Evolutionary conservation across 352 stramenopile genomes (phyloP), one percentile per base, ranked within the genome.

Genomic region (Globisporangium takayamanum): DNA sequence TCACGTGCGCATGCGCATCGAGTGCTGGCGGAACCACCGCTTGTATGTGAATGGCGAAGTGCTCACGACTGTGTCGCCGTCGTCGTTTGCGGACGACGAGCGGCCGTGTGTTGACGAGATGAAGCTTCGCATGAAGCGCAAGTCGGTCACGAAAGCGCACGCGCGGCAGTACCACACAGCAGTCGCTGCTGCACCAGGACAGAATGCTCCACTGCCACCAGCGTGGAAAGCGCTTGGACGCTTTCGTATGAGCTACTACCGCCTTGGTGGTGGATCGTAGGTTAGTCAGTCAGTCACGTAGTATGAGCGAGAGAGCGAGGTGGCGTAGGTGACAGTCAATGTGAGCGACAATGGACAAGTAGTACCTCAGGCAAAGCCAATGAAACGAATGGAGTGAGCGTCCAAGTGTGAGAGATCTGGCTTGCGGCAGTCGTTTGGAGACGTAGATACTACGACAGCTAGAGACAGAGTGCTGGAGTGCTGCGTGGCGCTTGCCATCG

Each of bases 31-130:
- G 26, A 69, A 76, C 54, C 59, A 73, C 30, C 67, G 74, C 16
- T 54, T 88, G 4, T 71, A 64, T 33, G 52, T 86, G 46, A 68
- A 75, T 33, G 78, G 78, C 26, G 72, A 88, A 20, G 67, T 86
- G 54, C 54, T 80, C 36, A 65, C 64, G 30, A 84, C 73, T 0
- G 65, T 59, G 18, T 55, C 53, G 4, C 44, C 55, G 39, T 66
- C 60, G 51, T 64, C 69, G 5, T 72, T 80, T 44, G 58, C 59
- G 15, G 39, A 65, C 10, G 78, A 79, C 14, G 74, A 83, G 46
- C 59, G 67, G 5, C 59, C 69, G 45, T 83, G 69, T 55, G 52
- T 85, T 11, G 57, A 63, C 16, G 78, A 88, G 50, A 81, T 84
- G 67, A 68, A 70, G 36, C 60, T 88, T 39, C 66, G 69, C 41